These are phyloP conservation scores for Dendrobium officinale DNA, from an alignment of 106 monocot genomes.

Conservation along the genomic window DNA sequence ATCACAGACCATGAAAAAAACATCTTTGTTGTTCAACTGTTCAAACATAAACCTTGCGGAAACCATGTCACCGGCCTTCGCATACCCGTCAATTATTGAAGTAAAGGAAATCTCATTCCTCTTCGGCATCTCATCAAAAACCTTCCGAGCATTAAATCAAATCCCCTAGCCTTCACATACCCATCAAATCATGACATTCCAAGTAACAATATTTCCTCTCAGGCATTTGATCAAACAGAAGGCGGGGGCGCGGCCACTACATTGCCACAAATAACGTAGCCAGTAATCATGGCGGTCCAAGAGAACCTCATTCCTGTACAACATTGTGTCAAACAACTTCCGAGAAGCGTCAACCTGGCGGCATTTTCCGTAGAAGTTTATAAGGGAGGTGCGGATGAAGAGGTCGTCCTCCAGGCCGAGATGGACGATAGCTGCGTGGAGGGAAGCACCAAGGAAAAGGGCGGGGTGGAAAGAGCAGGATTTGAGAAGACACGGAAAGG, in stretches of 20 bases:
- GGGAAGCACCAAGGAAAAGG: constrained; percentile 19
- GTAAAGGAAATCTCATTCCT: constrained; percentile 50
- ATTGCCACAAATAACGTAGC: constrained; percentile 26
- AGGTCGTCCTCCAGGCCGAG: constrained; percentile 46
- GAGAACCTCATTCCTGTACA: constrained; percentile 35
- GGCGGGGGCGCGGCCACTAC: constrained; percentile 17
- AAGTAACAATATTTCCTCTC: constrained; percentile 45
- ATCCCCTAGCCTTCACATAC: constrained; percentile 56
- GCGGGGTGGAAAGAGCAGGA: constrained; percentile 24
- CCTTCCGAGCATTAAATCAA: constrained; percentile 21
- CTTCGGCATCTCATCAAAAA: constrained; percentile 62
- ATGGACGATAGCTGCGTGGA: constrained; percentile 36
- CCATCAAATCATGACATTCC: constrained; percentile 68
- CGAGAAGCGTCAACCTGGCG: constrained; percentile 20
- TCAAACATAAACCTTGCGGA: constrained; percentile 56
- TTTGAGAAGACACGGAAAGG: constrained; percentile 58
- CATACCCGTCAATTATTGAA: constrained; percentile 56
- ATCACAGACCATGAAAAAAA: constrained; percentile 71
- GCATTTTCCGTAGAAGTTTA: constrained; percentile 65
- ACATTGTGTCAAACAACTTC: constrained; percentile 54
- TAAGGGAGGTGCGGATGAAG: constrained; percentile 54
- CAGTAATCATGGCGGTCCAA: constrained; percentile 61
- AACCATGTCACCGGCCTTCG: constrained; percentile 61
- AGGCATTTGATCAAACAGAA: constrained; percentile 66
- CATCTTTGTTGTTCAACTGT: constrained; percentile 25